Percentiles rank a stretch among this genome's conserved stretches.
Conservation (phyloP, 2,329 filamentous ascomycete species). For the Westerdykella sp. region DNA sequence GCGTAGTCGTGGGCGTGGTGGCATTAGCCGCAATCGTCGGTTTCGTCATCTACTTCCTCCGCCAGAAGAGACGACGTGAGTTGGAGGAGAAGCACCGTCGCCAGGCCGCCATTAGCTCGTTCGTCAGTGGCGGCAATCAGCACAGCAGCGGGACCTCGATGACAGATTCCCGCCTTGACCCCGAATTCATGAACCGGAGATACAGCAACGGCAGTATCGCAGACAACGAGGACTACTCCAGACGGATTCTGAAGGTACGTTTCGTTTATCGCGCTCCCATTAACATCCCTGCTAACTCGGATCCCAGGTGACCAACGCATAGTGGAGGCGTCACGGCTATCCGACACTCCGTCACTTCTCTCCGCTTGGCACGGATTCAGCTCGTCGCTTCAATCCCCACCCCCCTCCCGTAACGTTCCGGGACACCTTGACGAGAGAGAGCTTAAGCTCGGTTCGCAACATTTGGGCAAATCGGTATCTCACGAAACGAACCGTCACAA, state of each 20-base stretch:
- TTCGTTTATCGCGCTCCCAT: neutral
- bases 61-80: constrained; percentile 67
- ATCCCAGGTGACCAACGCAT: constrained; percentile 33
- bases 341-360: neutral
- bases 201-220: constrained; percentile 94
- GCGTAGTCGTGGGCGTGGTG: constrained; percentile 78
- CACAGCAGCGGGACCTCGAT: constrained; percentile 63
- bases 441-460: neutral
- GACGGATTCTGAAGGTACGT: constrained; percentile 86
- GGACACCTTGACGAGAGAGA: neutral
- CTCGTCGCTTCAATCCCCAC: neutral
- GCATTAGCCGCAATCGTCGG: constrained; percentile 60
- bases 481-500: neutral
- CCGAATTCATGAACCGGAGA: constrained; percentile 71
- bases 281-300: constrained; percentile 8
- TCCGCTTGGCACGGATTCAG: neutral
- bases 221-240: constrained; percentile 93
- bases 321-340: constrained; percentile 3
- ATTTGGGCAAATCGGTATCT: neutral
- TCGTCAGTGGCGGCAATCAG: constrained; percentile 55
- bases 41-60: constrained; percentile 66
- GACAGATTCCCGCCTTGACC: constrained; percentile 79
- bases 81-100: constrained; percentile 81
- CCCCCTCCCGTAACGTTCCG: neutral
- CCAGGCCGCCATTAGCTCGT: constrained; percentile 69